Evolutionary conservation across 2,329 filamentous ascomycete genomes (phyloP), one percentile per base, ranked within the genome.

Genomic region (Orbilia brochopaga): DNA sequence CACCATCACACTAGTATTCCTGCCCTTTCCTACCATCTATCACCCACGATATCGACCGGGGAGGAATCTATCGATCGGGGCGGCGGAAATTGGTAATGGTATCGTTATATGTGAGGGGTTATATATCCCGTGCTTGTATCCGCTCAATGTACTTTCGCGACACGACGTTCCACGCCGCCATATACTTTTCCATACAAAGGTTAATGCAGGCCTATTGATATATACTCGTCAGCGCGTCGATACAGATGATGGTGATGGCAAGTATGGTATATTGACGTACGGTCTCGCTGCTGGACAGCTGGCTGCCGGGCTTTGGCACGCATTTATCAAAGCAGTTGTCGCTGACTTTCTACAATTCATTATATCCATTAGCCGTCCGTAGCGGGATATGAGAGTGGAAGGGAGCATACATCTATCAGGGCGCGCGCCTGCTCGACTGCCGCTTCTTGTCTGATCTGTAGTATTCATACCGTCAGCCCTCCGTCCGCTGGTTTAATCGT

Each of bases 131-230:
- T 75, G 83, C 83, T 79, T 88, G 86, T 80, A 87, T 80, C 75
- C 85, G 83, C 74, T 80, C 80, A 77, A 91, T 85, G 79, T 91
- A 91, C 44, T 87, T 83, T 53, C 83, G 80, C 81, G 87, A 89
- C 77, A 90, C 87, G 74, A 85, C 82, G 81, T 92, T 92, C 90
- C 90, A 93, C 10, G 89, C 85, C 32, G 84, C 81, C 83, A 92
- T 90, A 83, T 92, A 93, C 80, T 92, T 92, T 77, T 92, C 89
- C 86, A 92, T 90, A 82, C 90, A 93, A 72, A 85, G 83, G 19
- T 85, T 90, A 78, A 90, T 84, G 82, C 90, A 93, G 21, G 85
- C 83, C 78, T 86, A 70, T 40, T 24, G n/a, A 59, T 15, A 74
- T 21, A n/a, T 6, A 17, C 24, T 19, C 15, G 24, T 56, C n/a